Conservation (phyloP, 495 filamentous ascomycete species). For the Podospora conica region DNA sequence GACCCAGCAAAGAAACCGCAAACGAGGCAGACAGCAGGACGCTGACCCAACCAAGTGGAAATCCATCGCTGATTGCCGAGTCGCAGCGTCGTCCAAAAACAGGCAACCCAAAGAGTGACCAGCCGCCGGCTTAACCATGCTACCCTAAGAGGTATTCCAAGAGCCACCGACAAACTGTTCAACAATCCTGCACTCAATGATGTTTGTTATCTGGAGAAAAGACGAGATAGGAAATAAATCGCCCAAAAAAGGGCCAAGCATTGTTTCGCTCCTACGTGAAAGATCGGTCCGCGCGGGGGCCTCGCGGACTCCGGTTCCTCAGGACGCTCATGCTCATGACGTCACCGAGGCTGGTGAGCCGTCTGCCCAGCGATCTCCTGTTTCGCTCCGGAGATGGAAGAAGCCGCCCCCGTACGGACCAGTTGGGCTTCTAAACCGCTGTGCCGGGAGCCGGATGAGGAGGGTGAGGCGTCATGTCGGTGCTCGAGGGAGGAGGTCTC, state of each 20-base stretch:
- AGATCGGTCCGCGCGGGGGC: background rate
- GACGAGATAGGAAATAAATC: background rate
- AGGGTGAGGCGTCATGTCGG: slow-evolving; percentile 19
- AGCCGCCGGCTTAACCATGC: slow-evolving; percentile 3
- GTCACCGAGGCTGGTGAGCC: slow-evolving; percentile 2
- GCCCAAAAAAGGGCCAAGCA: background rate
- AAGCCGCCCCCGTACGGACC: background rate
- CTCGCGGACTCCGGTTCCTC: background rate
- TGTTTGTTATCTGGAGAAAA: slow-evolving; percentile 7
- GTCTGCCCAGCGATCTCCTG: background rate
- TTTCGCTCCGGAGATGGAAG: background rate
- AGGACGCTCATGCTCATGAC: background rate
- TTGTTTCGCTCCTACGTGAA: background rate
- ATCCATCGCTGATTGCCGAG: background rate
- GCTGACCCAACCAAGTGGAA: background rate
- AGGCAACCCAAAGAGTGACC: background rate
- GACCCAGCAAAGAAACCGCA: background rate
- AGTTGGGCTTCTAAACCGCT: slow-evolving; percentile 23
- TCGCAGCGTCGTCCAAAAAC: background rate
- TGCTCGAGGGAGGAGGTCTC: slow-evolving; percentile 28
- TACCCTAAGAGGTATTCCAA: slow-evolving; percentile 1
- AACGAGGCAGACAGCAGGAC: background rate
- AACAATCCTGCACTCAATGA: slow-evolving; percentile 6
- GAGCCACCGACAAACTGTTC: slow-evolving; percentile 11
- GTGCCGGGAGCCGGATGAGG: slow-evolving; percentile 21